Conservation (phyloP, 2,329 filamentous ascomycete genomes). For the Botrytis squamosa region DNA sequence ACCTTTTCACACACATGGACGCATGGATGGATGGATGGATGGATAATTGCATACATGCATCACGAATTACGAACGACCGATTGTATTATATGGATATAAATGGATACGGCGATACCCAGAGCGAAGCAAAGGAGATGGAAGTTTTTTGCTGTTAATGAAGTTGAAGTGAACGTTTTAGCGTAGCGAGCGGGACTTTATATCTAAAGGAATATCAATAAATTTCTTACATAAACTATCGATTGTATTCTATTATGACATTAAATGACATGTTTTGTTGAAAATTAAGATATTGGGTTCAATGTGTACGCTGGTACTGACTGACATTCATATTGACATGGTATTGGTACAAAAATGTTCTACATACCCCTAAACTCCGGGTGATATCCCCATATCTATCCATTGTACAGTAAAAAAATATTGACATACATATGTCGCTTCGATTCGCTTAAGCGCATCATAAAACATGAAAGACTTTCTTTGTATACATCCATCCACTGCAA, state of each 20-base stretch:
- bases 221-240: slow-evolving; percentile 12
- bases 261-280: not conserved
- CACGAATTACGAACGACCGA: slow-evolving; percentile 1
- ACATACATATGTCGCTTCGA: not conserved
- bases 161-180: not conserved
- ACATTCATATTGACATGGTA: not conserved
- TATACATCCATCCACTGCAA: not conserved
- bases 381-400: not conserved
- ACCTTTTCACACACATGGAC: not conserved
- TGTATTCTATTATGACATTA: not conserved
- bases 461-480: not conserved
- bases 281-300: not conserved
- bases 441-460: not conserved
- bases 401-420: not conserved
- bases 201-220: not conserved
- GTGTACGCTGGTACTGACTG: not conserved
- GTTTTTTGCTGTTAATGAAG: not conserved
- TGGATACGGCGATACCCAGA: not conserved
- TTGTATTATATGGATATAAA: not conserved
- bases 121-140: not conserved
- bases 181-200: not conserved
- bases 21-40: not conserved
- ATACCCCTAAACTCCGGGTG: not conserved
- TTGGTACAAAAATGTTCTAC: not conserved
- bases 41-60: not conserved